A percentile compares a stretch with the other conserved stretches of the same genome.
These are phyloP conservation scores for Colletotrichum scovillei DNA, from an alignment of 2,329 filamentous ascomycete genomes.

Conservation along the genomic window DNA sequence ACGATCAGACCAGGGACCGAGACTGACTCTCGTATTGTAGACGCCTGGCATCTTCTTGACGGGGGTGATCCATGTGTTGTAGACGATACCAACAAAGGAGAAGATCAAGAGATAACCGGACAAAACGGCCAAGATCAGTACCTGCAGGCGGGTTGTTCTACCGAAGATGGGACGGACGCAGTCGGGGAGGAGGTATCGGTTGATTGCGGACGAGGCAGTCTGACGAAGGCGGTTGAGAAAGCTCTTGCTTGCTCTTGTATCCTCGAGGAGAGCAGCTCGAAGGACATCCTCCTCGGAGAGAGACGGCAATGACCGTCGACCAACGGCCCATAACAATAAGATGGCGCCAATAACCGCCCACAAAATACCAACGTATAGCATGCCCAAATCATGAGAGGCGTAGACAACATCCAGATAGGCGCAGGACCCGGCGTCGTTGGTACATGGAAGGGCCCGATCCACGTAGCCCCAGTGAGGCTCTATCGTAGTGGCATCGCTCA, in stretches of 20 bases:
- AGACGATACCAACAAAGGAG: conserved; percentile 76
- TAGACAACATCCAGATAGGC: conserved; percentile 65
- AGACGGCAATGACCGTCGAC: conserved; percentile 40
- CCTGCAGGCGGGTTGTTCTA: conserved; percentile 74
- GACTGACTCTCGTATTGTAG: conserved; percentile 72
- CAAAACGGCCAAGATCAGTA: conserved; percentile 69
- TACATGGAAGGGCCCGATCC: conserved; percentile 57
- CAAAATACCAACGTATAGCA: conserved; percentile 62
- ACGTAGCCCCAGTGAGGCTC: conserved; percentile 60
- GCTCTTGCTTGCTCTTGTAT: conserved; percentile 18
- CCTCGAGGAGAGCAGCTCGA: conserved; percentile 17
- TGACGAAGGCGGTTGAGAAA: conserved; percentile 44
- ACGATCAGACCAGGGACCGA: conserved; percentile 77
- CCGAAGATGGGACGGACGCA: conserved; percentile 70
- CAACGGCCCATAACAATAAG: conserved; percentile 55
- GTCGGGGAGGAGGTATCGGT: conserved; percentile 70
- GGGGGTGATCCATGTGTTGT: conserved; percentile 77
- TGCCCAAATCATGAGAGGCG: conserved; percentile 57
- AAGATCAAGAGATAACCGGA: conserved; percentile 74
- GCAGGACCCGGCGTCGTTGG: conserved; percentile 59
- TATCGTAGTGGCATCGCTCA: conserved; percentile 46
- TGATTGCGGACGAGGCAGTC: conserved; percentile 44
- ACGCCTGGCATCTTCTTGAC: conserved; percentile 65
- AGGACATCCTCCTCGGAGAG: conserved; percentile 32
- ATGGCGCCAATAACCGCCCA: conserved; percentile 59